Base-by-base conservation (phyloP, 2,329 filamentous ascomycete genomes). In the Setomelanomma holmii region DNA sequence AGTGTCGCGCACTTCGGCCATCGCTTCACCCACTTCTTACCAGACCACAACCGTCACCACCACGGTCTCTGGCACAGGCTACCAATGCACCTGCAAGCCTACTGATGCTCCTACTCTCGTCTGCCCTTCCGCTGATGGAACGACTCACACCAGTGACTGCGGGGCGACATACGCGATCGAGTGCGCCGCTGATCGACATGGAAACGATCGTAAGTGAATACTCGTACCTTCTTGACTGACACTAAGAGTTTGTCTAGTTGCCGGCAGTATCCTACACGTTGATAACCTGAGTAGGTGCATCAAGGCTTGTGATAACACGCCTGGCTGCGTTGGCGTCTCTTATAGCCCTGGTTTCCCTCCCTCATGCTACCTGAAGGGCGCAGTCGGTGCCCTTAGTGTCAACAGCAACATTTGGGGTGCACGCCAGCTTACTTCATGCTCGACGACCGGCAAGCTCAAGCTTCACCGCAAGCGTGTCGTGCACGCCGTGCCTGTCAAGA, bases 351-450 rank as follows among this genome's bases (percentile, higher is more conserved):
- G 56, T 14, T 40, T 38, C 10, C 56, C 55, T 1, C 60, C 64
- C 4, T 47, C 60, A 24, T 71, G 68, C 49, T 70, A 70, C 46
- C 44, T 67, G 43, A 71, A 71, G 58, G 47, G 41, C 11, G 45
- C 45, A 7, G 23, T 55, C 6, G 61, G 58, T 10, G n/a, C 23
- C 20, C 34, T 46, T 14, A 40, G 24, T 6, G 12, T 16, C 14
- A 63, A 63, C 27, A 14, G 19, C 5, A 56, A 51, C 41, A 52
- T 69, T 16, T 64, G 53, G 50, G 66, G 65, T 24, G 66, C 62
- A 41, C 54, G 58, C 19, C 52, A 56, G 27, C 16, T 61, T 12
- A 49, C 48, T 8, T 48, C 40, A 24, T 60, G 58, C 36, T 47
- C 27, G 3, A 33, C 27, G 4, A 16, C 34, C 14, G n/a, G 20